Evolutionary conservation across 2,329 filamentous ascomycete genomes (phyloP).

Genomic region (Microsporum ferrugineum): DNA sequence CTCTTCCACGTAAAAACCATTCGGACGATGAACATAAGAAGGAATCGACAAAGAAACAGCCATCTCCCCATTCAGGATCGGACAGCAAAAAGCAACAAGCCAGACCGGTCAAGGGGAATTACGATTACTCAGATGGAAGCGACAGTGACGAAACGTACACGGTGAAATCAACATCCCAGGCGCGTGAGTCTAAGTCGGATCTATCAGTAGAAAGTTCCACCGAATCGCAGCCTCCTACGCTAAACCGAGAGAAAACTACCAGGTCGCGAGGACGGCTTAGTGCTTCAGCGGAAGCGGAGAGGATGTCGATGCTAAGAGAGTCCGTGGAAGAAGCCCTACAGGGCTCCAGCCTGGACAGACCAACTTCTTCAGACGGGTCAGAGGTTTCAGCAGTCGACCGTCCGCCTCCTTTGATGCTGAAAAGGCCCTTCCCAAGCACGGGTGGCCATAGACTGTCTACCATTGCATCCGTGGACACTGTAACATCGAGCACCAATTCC

Average conservation of each 20-base stretch:
- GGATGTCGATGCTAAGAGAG: conserved; percentile 18
- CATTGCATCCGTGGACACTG: conserved; percentile 47
- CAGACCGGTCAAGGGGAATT: neutral
- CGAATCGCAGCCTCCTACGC: neutral
- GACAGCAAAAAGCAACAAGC: neutral
- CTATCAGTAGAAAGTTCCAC: conserved; percentile 16
- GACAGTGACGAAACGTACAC: neutral
- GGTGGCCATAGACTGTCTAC: conserved; percentile 46
- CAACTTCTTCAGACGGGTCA: conserved; percentile 27
- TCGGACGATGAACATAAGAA: neutral
- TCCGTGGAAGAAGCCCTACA: conserved; percentile 18
- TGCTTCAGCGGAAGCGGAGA: conserved; percentile 12
- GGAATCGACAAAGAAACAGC: neutral
- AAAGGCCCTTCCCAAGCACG: conserved; percentile 41
- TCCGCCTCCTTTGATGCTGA: conserved; percentile 31
- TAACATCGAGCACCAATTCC: conserved; percentile 21
- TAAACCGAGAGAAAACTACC: conserved; percentile 17
- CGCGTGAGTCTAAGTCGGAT: conserved; percentile 7
- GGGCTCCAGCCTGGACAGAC: conserved; percentile 21
- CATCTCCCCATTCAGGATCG: neutral
- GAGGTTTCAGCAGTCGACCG: conserved; percentile 28
- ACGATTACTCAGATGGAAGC: neutral
- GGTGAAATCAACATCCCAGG: neutral
- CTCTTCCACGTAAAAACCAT: neutral
- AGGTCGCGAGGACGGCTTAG: conserved; percentile 13